Conservation (phyloP, 371 early-diverging fungal genomes). For the Mortierella sp. region DNA sequence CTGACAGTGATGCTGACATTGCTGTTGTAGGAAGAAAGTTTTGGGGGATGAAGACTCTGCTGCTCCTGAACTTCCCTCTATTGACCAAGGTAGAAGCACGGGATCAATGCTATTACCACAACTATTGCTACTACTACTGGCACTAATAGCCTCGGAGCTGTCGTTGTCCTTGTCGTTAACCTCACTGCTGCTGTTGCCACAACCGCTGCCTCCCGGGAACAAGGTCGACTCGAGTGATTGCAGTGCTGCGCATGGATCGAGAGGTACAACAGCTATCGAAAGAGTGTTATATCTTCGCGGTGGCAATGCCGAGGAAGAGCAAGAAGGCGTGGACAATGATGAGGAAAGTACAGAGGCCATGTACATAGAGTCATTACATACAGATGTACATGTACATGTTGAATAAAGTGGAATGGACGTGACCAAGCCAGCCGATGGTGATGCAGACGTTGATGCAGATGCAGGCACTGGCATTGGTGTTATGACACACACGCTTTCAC, state of each 20-base stretch:
- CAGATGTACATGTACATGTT: not conserved
- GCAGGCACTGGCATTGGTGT: too few species aligned
- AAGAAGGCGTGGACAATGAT: constrained; percentile 4
- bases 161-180: not conserved
- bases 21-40: not conserved
- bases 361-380: not conserved
- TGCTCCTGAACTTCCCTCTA: too few species aligned
- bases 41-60: too few species aligned
- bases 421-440: not conserved
- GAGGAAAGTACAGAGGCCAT: constrained; percentile 3
- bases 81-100: too few species aligned
- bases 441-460: not conserved
- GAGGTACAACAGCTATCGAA: constrained; percentile 23
- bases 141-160: not conserved
- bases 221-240: not conserved
- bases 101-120: too few species aligned
- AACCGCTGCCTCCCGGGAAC: not conserved
- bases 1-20: not conserved
- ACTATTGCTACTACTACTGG: too few species aligned
- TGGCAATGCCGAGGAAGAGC: not conserved
- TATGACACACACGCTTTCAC: too few species aligned
- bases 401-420: too few species aligned
- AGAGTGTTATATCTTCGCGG: constrained; percentile 26
- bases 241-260: constrained; percentile 17
- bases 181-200: constrained; percentile 2